Percentiles rank a stretch among this genome's conserved stretches.
phyloP scores from a whole-genome alignment of 148 eudicot species.

The Spergularia bocconei region DNA sequence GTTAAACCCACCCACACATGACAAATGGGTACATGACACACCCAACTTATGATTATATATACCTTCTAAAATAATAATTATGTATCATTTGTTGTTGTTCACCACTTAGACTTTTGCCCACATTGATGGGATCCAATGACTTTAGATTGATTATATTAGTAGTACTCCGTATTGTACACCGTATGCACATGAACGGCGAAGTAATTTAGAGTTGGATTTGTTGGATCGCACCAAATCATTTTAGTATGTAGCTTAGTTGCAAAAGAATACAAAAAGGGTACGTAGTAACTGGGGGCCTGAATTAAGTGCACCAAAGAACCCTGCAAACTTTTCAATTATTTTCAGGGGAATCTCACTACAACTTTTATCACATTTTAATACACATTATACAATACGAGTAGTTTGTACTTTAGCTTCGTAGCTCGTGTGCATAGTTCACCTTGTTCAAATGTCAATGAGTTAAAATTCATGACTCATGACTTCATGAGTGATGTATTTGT shows the following conservation, averaged over 20 bases:
- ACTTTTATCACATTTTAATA: too few species aligned
- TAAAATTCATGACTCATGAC: too few species aligned
- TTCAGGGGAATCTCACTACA: not conserved
- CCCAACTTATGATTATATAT: constrained; percentile 9
- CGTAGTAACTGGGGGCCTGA: constrained; percentile 1
- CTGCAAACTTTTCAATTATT: constrained; percentile 19
- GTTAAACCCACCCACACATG: constrained; percentile 19
- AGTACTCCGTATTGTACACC: not conserved
- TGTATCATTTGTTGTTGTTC: constrained; percentile 15
- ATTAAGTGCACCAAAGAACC: constrained; percentile 7
- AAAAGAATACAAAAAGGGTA: not conserved
- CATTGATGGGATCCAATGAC: constrained; percentile 29
- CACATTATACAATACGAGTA: too few species aligned
- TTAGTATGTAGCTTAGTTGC: not conserved
- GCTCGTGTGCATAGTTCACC: too few species aligned
- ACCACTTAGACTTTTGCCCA: constrained; percentile 14
- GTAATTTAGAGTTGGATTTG: not conserved
- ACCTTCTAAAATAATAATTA: constrained; percentile 19
- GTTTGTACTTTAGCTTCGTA: too few species aligned
- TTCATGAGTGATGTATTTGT: too few species aligned
- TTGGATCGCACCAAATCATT: constrained; percentile 8
- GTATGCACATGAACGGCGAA: constrained; percentile 5
- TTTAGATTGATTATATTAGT: not conserved
- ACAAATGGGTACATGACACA: not conserved
- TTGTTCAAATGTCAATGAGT: too few species aligned